Percentiles rank a stretch among this genome's conserved stretches.
Conservation (phyloP, 441 rosid species). For the Pelargonium cotyledonis region DNA sequence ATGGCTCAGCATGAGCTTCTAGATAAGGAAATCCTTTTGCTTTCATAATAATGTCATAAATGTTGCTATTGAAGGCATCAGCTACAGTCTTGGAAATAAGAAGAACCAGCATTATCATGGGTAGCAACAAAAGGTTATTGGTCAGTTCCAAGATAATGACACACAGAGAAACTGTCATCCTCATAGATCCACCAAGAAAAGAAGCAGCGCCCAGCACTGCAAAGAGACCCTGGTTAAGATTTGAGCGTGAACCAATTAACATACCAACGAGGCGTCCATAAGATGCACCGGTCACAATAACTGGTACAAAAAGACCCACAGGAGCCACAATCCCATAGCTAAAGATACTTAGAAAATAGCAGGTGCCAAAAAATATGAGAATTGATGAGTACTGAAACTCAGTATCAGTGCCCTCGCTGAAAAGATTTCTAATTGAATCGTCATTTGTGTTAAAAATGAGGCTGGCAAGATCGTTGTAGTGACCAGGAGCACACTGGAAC, state of each 20-base stretch:
- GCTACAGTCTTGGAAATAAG: slow-evolving; percentile 62
- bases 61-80: slow-evolving; percentile 58
- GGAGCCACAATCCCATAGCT: slow-evolving; percentile 76
- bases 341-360: slow-evolving; percentile 55
- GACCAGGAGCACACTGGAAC: slow-evolving; percentile 70
- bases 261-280: slow-evolving; percentile 65
- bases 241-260: slow-evolving; percentile 39
- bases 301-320: slow-evolving; percentile 63
- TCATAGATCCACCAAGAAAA: slow-evolving; percentile 73
- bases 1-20: slow-evolving; percentile 69
- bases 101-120: slow-evolving; percentile 65
- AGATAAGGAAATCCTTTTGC: slow-evolving; percentile 63
- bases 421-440: slow-evolving; percentile 57
- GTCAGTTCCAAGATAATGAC: slow-evolving; percentile 65
- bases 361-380: slow-evolving; percentile 41
- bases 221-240: slow-evolving; percentile 55
- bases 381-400: slow-evolving; percentile 53
- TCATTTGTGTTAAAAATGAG: slow-evolving; percentile 62
- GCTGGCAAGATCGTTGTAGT: slow-evolving; percentile 80
- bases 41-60: slow-evolving; percentile 58
- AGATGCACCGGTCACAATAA: slow-evolving; percentile 57
- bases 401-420: slow-evolving; percentile 40
- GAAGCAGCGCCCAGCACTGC: slow-evolving; percentile 71
- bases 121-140: slow-evolving; percentile 51
- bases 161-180: slow-evolving; percentile 73